These are phyloP conservation scores for Gloeostereum incarnatum DNA, from an alignment of 768 basidiomycete genomes.

Conservation along the genomic window DNA sequence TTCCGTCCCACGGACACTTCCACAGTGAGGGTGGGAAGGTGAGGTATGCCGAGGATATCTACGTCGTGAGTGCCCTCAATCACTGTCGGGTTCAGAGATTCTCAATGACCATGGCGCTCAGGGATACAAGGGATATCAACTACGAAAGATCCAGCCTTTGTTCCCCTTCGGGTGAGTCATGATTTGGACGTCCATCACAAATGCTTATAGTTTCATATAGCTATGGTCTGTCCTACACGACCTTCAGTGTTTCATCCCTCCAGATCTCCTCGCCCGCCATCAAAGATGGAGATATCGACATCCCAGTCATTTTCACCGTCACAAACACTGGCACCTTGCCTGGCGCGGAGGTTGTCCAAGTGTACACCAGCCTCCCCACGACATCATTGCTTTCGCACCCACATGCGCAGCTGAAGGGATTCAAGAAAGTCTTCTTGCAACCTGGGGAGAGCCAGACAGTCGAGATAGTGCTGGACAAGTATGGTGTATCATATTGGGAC, in stretches of 20 bases:
- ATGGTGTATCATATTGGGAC: slow-evolving; percentile 65
- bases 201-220: slow-evolving; percentile 9
- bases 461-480: slow-evolving; percentile 43
- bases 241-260: slow-evolving; percentile 35
- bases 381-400: slow-evolving; percentile 46
- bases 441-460: slow-evolving; percentile 36
- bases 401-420: slow-evolving; percentile 49
- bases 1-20: slow-evolving; percentile 63
- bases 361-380: slow-evolving; percentile 45
- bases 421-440: slow-evolving; percentile 45
- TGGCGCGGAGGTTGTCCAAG: slow-evolving; percentile 45
- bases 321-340: slow-evolving; percentile 37
- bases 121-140: slow-evolving; percentile 73
- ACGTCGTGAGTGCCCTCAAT: slow-evolving; percentile 36
- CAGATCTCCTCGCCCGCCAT: slow-evolving; percentile 22
- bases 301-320: slow-evolving; percentile 28
- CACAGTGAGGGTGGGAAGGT: slow-evolving; percentile 59
- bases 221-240: slow-evolving; percentile 44
- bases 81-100: neutral
- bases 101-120: slow-evolving; percentile 10
- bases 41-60: slow-evolving; percentile 60
- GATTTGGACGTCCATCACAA: neutral
- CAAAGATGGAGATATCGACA: slow-evolving; percentile 20
- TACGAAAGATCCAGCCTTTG: slow-evolving; percentile 48
- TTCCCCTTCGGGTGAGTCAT: slow-evolving; percentile 65